These are phyloP conservation scores for Chrysochromulina parva DNA, from an alignment of 78 protist genomes.

Conservation along the genomic window DNA sequence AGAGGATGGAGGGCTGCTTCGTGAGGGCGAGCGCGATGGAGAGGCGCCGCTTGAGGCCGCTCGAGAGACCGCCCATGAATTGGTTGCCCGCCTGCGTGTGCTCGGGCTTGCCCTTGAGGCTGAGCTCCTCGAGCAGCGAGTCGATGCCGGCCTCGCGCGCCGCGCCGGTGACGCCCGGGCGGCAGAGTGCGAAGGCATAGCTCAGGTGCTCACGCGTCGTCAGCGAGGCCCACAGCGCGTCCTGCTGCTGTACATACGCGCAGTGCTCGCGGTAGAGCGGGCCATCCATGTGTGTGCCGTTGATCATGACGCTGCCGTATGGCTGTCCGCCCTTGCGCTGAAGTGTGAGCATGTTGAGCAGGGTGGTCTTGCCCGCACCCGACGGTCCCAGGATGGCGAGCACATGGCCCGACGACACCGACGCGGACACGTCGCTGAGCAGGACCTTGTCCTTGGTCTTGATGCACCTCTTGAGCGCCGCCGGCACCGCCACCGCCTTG, in stretches of 20 bases:
- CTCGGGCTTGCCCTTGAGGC: neutral
- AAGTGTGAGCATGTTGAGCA: constrained; percentile 10
- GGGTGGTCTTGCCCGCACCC: constrained; percentile 2
- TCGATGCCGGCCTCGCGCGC: neutral
- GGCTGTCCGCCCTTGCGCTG: too few relatives aligned
- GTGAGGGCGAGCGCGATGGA: constrained; percentile 65
- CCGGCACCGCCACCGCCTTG: too few relatives aligned
- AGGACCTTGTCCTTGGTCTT: too few relatives aligned
- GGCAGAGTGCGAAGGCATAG: neutral
- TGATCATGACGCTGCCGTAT: too few relatives aligned
- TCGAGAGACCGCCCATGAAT: constrained; percentile 46
- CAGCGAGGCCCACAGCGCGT: neutral
- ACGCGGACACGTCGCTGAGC: too few relatives aligned
- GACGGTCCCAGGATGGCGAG: too few relatives aligned
- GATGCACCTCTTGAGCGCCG: too few relatives aligned
- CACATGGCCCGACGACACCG: too few relatives aligned
- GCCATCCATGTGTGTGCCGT: too few relatives aligned
- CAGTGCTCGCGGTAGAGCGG: too few relatives aligned
- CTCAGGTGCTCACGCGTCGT: neutral
- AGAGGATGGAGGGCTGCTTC: constrained; percentile 62
- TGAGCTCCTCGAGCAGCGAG: neutral
- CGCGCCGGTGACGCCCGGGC: neutral
- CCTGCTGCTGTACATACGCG: neutral
- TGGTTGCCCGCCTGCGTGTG: constrained; percentile 23
- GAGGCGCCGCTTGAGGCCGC: constrained; percentile 60